Percentiles rank a stretch among this genome's conserved stretches.
These are phyloP conservation scores for Panicum virgatum DNA, from an alignment of 202 grass and related monocot genomes.

Conservation along the genomic window DNA sequence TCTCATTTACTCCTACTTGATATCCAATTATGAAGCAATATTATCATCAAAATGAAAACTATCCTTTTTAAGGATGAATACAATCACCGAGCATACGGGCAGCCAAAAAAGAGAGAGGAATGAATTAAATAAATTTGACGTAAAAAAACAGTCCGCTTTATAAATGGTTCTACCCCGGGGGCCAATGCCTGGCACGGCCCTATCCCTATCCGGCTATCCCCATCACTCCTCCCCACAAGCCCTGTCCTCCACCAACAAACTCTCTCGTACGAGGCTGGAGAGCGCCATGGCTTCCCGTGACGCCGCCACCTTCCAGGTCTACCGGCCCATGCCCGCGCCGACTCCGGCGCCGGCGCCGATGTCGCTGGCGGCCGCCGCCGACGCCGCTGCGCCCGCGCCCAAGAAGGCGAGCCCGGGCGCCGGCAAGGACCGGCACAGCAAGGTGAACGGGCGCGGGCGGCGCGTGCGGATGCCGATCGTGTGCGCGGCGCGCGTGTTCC, in stretches of 20 bases:
- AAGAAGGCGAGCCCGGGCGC: conserved; percentile 1
- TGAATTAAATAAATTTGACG: neutral
- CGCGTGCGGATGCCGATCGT: conserved; percentile 98
- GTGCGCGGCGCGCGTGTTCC: conserved; percentile 94
- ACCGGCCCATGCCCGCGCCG: conserved; percentile 43
- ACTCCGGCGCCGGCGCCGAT: conserved; percentile 12
- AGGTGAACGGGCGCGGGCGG: conserved; percentile 90
- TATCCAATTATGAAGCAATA: neutral
- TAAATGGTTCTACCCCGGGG: conserved; percentile 31
- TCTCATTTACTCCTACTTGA: neutral
- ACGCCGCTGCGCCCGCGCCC: conserved; percentile 17
- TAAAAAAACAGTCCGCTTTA: conserved; percentile 28
- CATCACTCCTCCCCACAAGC: conserved; percentile 17
- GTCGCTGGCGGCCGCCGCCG: conserved; percentile 1
- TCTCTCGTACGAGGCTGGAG: conserved; percentile 7
- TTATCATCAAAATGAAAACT: neutral
- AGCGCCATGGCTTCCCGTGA: conserved; percentile 43
- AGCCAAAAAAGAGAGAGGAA: neutral
- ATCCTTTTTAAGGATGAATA: neutral
- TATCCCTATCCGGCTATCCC: conserved; percentile 42
- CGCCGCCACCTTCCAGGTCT: conserved; percentile 56
- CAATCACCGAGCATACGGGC: neutral
- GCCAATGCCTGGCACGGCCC: conserved; percentile 28
- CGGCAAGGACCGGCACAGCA: conserved; percentile 92
- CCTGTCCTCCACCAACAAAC: conserved; percentile 34